Base-by-base conservation (phyloP, 2,329 filamentous ascomycete genomes). In the Metarhizium brunneum region DNA sequence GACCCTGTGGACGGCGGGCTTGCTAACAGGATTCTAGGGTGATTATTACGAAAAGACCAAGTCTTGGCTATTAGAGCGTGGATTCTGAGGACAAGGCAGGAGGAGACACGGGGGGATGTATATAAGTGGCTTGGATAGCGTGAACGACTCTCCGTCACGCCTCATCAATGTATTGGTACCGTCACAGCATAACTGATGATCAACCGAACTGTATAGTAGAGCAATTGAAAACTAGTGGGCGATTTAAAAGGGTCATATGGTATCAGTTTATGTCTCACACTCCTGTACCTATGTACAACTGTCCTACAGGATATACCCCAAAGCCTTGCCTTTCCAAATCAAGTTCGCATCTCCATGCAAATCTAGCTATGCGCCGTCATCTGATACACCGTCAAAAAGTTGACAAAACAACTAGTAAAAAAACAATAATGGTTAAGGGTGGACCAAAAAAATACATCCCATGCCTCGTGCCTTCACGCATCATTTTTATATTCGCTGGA, bases 11-110 rank as follows among this genome's bases (percentile, higher is more conserved):
- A 20, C n/a, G 42, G 16, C 10, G 16, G n/a, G n/a, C 14, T 43
- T 45, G 42, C n/a, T 45, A 45, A 45, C 42, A 20, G 42, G 7
- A 48, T 20, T 14, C 2, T 36, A 73, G 72, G 72, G 72, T 32
- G 62, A 72, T 47, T 56, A 65, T 55, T 68, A 66, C 54, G 61
- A 65, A 14, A 62, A 66, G 40, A 54, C 62, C 4, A 61, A 63
- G 54, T 57, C 66, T 25, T 74, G 70, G 68, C 58, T 73, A 25
- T 52, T 71, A 20, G 60, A 65, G 11, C 61, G 61, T 16, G 71
- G 71, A 1, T 74, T 73, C 52, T 74, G 65, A 62, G 38, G 14
- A 18, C 25, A 53, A 14, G 36, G 14, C 6, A 14, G 30, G 13
- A 32, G 20, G 5, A 48, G 42, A 38, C 8, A 11, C 18, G 6